phyloP scores from a whole-genome alignment of 2,329 filamentous ascomycete genomes.

The Lecanicillium sp. region DNA sequence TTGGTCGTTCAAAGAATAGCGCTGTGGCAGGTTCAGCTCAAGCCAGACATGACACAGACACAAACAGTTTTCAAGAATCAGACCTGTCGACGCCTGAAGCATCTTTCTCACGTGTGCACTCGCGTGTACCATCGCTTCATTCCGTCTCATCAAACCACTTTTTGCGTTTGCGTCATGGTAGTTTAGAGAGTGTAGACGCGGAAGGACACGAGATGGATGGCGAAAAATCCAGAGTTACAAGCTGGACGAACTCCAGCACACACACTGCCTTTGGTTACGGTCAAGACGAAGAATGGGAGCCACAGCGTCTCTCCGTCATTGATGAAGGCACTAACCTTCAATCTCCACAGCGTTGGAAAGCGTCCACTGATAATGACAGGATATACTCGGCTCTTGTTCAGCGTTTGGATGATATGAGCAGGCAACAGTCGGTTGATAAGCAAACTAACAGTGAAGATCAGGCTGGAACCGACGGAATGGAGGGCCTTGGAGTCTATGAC shows the following conservation, averaged over 20 bases:
- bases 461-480: not conserved
- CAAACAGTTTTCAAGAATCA: slow-evolving; percentile 23
- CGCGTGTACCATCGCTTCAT: slow-evolving; percentile 42
- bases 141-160: slow-evolving; percentile 35
- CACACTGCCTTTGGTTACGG: slow-evolving; percentile 41
- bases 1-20: slow-evolving; percentile 18
- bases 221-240: slow-evolving; percentile 59
- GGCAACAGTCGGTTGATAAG: no score
- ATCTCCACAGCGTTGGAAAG: slow-evolving; percentile 7
- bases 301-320: slow-evolving; percentile 55
- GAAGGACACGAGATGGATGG: slow-evolving; percentile 31
- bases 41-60: slow-evolving; percentile 15
- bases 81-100: slow-evolving; percentile 27
- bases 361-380: slow-evolving; percentile 43
- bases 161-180: slow-evolving; percentile 44
- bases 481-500: no score
- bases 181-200: slow-evolving; percentile 40
- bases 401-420: slow-evolving; percentile 34
- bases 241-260: slow-evolving; percentile 59
- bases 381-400: slow-evolving; percentile 59
- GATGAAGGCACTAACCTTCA: slow-evolving; percentile 43
- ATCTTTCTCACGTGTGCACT: slow-evolving; percentile 38
- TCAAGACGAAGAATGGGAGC: slow-evolving; percentile 34
- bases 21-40: slow-evolving; percentile 1
- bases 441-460: slow-evolving; percentile 13